phyloP scores from a whole-genome alignment of 2,329 filamentous ascomycete genomes.

The Tolypocladium nubicola region DNA sequence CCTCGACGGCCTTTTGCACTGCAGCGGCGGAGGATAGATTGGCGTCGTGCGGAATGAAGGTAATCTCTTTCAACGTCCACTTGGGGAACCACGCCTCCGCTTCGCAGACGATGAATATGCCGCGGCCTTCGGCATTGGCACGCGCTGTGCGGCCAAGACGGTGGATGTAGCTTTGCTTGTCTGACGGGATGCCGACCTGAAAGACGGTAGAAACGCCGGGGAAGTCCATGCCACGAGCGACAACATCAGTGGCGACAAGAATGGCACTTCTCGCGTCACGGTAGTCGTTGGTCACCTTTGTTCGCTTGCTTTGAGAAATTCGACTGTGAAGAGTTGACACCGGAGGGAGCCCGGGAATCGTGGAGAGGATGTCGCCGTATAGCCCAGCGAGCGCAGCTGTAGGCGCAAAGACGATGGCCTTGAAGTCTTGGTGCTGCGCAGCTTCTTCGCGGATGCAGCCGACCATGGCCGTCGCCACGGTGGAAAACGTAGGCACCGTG shows the following conservation, averaged over 20 bases:
- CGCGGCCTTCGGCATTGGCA: constrained; percentile 52
- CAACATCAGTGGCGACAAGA: constrained; percentile 60
- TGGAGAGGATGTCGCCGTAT: constrained; percentile 33
- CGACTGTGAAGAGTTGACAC: constrained; percentile 39
- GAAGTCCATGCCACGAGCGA: constrained; percentile 64
- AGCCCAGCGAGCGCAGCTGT: constrained; percentile 42
- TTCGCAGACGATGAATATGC: constrained; percentile 46
- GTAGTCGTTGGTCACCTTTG: constrained; percentile 49
- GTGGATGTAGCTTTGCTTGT: constrained; percentile 56
- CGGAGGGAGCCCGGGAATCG: constrained; percentile 27
- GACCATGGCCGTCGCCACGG: constrained; percentile 50
- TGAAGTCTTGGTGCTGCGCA: constrained; percentile 47
- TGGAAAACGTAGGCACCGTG: constrained; percentile 56
- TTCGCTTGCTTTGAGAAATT: constrained; percentile 38
- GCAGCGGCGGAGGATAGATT: constrained; percentile 31
- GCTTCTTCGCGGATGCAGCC: constrained; percentile 41
- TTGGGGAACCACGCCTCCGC: constrained; percentile 39
- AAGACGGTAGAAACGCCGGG: constrained; percentile 58
- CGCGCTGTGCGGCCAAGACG: constrained; percentile 57
- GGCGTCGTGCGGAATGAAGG: constrained; percentile 33
- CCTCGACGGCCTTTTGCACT: constrained; percentile 25
- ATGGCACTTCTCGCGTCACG: constrained; percentile 42
- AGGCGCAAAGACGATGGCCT: constrained; percentile 74
- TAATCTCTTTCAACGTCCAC: constrained; percentile 42
- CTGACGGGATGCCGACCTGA: constrained; percentile 48